Percentiles rank a stretch among this genome's conserved stretches.
phyloP scores from a whole-genome alignment of 2,329 filamentous ascomycete species.

The Aureobasidium leucospermi region DNA sequence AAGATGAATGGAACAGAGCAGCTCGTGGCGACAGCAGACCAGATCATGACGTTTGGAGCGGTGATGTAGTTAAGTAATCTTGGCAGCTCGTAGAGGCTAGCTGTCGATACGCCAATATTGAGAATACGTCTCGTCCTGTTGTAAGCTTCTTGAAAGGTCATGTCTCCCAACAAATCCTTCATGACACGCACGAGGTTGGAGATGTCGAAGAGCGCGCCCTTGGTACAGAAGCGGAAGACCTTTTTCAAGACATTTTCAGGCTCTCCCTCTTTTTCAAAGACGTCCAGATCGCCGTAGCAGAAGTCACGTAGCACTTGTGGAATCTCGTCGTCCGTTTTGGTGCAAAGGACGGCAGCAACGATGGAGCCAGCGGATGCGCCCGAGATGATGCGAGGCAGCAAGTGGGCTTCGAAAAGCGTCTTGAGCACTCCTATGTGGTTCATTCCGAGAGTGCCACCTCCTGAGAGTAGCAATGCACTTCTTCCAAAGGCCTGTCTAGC shows the following conservation, averaged over 20 bases:
- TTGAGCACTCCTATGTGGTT: constrained; percentile 85
- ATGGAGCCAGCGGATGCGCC: constrained; percentile 84
- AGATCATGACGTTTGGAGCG: constrained; percentile 88
- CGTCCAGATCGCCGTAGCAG: constrained; percentile 70
- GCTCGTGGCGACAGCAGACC: constrained; percentile 92
- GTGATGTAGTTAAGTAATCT: constrained; percentile 87
- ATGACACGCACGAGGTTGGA: constrained; percentile 74
- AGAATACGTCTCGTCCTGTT: constrained; percentile 87
- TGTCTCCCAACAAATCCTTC: constrained; percentile 71
- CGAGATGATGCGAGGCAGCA: constrained; percentile 80
- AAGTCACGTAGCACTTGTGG: constrained; percentile 62
- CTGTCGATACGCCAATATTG: constrained; percentile 88
- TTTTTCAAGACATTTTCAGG: constrained; percentile 61
- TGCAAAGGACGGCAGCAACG: constrained; percentile 72
- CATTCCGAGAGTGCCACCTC: constrained; percentile 86
- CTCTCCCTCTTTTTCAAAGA: constrained; percentile 61
- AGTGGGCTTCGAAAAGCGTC: constrained; percentile 62
- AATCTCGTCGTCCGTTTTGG: constrained; percentile 70
- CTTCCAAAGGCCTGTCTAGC: constrained; percentile 77
- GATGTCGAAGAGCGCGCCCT: constrained; percentile 80
- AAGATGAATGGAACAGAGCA: constrained; percentile 89
- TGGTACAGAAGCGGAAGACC: constrained; percentile 65
- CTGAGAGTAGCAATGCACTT: constrained; percentile 73
- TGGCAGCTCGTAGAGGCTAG: constrained; percentile 79
- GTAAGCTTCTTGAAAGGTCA: constrained; percentile 93